These are phyloP conservation scores for Ploettnerulaceae sp. DNA, from an alignment of 2,329 filamentous ascomycete genomes.

Conservation along the genomic window DNA sequence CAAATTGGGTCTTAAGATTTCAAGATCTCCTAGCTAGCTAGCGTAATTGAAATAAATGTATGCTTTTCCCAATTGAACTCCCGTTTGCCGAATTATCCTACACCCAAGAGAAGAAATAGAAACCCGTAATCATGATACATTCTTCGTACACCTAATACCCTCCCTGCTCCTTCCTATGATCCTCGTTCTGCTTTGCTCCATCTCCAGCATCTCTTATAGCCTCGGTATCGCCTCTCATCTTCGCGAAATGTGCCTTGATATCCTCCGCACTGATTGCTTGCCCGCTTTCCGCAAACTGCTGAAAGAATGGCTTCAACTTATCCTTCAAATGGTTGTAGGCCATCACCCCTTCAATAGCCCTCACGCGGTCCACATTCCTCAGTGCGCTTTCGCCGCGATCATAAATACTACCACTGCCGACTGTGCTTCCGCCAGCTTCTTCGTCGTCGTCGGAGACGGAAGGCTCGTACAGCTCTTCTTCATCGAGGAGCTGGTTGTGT, in stretches of 20 bases:
- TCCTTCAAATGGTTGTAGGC: constrained; percentile 96
- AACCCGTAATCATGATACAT: not conserved
- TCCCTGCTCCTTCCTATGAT: constrained; percentile 42
- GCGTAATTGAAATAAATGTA: too few relatives aligned
- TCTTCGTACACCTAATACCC: constrained; percentile 32
- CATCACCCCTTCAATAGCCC: constrained; percentile 95
- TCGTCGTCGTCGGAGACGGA: constrained; percentile 67
- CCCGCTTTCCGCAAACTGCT: constrained; percentile 89
- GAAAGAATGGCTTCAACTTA: constrained; percentile 89
- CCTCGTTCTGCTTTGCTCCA: constrained; percentile 28
- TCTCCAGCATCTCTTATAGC: constrained; percentile 31
- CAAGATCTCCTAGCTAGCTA: too few relatives aligned
- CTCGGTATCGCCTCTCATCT: constrained; percentile 80
- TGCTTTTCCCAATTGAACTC: too few relatives aligned
- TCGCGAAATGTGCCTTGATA: constrained; percentile 94
- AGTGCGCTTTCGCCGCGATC: constrained; percentile 91
- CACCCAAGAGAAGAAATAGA: not conserved
- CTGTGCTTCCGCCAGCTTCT: constrained; percentile 50
- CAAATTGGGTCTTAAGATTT: too few relatives aligned
- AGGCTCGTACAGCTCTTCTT: constrained; percentile 91
- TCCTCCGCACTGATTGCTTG: constrained; percentile 87
- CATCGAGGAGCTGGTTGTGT: constrained; percentile 81
- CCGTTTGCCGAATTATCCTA: too few relatives aligned
- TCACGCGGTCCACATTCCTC: constrained; percentile 85
- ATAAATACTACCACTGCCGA: constrained; percentile 75